Evolutionary conservation across 2,329 filamentous ascomycete species (phyloP).

Genomic region (Monilinia vaccinii-corymbosi): DNA sequence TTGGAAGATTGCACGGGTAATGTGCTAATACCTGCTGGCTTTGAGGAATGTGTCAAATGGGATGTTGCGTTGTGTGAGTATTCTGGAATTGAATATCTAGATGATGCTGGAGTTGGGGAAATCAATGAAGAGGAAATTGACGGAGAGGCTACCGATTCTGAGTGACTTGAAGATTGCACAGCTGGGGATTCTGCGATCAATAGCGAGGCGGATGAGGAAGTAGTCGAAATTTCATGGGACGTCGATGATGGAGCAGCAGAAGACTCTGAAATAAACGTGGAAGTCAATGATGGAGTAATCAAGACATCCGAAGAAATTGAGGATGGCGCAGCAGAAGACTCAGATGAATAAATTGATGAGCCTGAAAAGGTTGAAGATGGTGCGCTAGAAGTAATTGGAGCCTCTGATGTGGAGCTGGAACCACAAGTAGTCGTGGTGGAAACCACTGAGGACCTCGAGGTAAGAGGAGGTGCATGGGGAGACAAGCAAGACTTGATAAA

Average conservation of each 20-base stretch:
- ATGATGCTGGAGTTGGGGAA: not conserved
- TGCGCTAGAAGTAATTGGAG: not conserved
- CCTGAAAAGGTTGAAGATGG: not conserved
- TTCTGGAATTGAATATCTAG: not conserved
- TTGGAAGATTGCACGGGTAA: not conserved
- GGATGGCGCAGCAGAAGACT: not conserved
- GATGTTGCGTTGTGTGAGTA: not conserved
- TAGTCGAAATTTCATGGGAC: not conserved
- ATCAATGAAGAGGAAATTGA: not conserved
- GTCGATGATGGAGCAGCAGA: not conserved
- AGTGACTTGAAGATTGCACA: not conserved
- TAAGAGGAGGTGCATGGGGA: not conserved
- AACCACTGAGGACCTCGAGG: conserved; percentile 7
- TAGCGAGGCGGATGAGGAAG: not conserved
- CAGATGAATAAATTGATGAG: not conserved
- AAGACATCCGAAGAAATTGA: not conserved
- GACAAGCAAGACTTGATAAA: conserved; percentile 19
- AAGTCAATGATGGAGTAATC: not conserved
- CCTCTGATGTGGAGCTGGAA: conserved; percentile 4
- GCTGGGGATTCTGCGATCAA: not conserved
- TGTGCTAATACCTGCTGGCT: not conserved
- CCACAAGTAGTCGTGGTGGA: not conserved
- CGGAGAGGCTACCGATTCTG: not conserved
- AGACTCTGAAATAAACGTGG: not conserved
- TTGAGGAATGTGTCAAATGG: not conserved